A percentile compares a stretch with the other conserved stretches of the same genome.
Conservation (phyloP, 257 asterid genomes). For the Knoxia roxburghii region DNA sequence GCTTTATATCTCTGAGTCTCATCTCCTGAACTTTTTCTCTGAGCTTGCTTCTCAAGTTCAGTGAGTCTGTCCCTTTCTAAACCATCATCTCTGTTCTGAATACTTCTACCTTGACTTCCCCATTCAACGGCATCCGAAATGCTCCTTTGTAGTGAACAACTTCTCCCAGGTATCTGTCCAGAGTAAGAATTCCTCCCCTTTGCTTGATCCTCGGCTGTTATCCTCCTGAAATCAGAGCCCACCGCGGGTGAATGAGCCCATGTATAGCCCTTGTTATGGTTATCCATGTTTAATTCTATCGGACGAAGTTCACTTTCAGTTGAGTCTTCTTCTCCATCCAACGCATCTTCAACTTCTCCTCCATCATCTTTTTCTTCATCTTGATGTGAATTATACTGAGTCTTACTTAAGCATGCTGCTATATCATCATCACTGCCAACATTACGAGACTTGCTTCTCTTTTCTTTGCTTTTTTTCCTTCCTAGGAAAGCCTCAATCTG, state of each 20-base stretch:
- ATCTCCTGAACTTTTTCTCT: conserved; percentile 44
- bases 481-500: conserved; percentile 72
- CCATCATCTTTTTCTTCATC: conserved; percentile 37
- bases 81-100: conserved; percentile 28
- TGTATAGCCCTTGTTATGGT: conserved; percentile 31
- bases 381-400: conserved; percentile 21
- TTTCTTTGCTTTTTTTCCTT: conserved; percentile 34
- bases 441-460: conserved; percentile 13
- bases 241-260: conserved; percentile 31
- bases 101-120: conserved; percentile 29
- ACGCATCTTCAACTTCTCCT: conserved; percentile 47
- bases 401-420: conserved; percentile 26
- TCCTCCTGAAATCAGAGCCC: conserved; percentile 29
- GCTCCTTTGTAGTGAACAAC: conserved; percentile 52
- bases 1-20: conserved; percentile 44
- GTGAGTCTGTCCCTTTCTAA: conserved; percentile 30
- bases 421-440: conserved; percentile 31
- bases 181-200: conserved; percentile 43
- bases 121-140: conserved; percentile 59
- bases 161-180: conserved; percentile 40
- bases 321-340: conserved; percentile 44
- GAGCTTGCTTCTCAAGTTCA: conserved; percentile 47
- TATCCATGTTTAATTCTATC: conserved; percentile 48
- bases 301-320: conserved; percentile 69
- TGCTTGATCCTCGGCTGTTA: conserved; percentile 28